phyloP scores from a whole-genome alignment of 192 early-diverging fungal genomes.

The Jimgerdemannia flammicorona region DNA sequence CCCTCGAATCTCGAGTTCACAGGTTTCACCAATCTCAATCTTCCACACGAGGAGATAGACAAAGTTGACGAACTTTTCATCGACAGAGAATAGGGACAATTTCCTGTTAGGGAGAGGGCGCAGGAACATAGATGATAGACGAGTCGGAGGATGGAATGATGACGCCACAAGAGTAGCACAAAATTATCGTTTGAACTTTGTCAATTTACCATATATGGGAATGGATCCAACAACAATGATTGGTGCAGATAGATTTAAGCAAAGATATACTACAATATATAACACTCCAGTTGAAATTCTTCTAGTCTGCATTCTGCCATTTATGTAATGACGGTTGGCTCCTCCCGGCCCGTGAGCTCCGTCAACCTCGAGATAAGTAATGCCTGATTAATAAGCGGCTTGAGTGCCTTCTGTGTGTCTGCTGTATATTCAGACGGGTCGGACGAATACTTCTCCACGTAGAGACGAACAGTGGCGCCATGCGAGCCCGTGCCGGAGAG shows the following conservation, averaged over 20 bases:
- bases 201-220: not conserved
- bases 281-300: not conserved
- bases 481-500: constrained; percentile 92
- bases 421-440: constrained; percentile 52
- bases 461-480: constrained; percentile 94
- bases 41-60: not conserved
- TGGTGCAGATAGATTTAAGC: too few relatives aligned
- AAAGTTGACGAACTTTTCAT: not conserved
- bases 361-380: constrained; percentile 70
- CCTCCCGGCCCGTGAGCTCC: constrained; percentile 80
- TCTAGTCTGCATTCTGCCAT: not conserved
- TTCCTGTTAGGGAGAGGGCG: not conserved
- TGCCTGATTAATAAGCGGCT: constrained; percentile 83
- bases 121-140: not conserved
- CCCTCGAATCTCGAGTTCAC: not conserved
- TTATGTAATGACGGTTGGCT: constrained; percentile 90
- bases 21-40: not conserved
- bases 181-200: not conserved
- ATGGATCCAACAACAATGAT: not conserved
- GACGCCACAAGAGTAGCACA: not conserved
- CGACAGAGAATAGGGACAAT: not conserved
- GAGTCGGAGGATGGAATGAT: not conserved
- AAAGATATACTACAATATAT: not conserved
- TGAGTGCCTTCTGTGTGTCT: constrained; percentile 82
- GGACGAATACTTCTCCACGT: constrained; percentile 87